Conservation (phyloP, 176 grass and related monocot genomes). For the Microstegium vimineum region DNA sequence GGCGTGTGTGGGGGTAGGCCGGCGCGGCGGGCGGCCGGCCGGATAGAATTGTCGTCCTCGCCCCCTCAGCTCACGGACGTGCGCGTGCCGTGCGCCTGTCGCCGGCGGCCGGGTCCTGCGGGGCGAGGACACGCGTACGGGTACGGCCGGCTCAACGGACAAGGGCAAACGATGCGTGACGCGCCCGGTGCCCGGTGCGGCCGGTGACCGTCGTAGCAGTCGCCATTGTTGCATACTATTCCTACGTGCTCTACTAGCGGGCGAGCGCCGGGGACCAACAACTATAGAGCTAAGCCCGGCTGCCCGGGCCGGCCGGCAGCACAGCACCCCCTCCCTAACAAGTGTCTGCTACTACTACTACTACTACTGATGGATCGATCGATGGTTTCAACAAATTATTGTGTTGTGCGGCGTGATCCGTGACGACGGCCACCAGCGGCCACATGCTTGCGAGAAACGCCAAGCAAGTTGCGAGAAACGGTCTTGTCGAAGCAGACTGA, state of each 20-base stretch:
- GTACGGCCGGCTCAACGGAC: not conserved
- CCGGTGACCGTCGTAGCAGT: not conserved
- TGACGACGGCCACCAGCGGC: not conserved
- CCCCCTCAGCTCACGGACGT: slow-evolving; percentile 24
- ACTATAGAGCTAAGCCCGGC: too few species aligned
- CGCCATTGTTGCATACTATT: too few species aligned
- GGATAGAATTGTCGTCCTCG: not conserved
- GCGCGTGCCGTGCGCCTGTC: slow-evolving; percentile 41
- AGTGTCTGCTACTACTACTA: too few species aligned
- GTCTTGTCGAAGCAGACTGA: not conserved
- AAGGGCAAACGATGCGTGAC: slow-evolving; percentile 2
- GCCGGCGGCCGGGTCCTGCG: not conserved
- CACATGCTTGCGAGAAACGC: slow-evolving; percentile 5
- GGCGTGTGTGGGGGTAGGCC: not conserved
- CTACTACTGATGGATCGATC: not conserved
- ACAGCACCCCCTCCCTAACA: too few species aligned
- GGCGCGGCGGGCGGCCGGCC: not conserved
- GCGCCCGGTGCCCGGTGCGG: not conserved
- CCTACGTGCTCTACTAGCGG: too few species aligned
- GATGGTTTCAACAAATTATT: not conserved
- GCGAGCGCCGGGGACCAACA: not conserved
- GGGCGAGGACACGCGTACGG: not conserved
- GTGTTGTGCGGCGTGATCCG: not conserved
- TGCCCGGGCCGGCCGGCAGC: not conserved
- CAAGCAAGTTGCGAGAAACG: not conserved